Evolutionary conservation across 305 asterid species (phyloP), one percentile per base, ranked within the genome.

Genomic region (Fraxinus xanthoxyloides): DNA sequence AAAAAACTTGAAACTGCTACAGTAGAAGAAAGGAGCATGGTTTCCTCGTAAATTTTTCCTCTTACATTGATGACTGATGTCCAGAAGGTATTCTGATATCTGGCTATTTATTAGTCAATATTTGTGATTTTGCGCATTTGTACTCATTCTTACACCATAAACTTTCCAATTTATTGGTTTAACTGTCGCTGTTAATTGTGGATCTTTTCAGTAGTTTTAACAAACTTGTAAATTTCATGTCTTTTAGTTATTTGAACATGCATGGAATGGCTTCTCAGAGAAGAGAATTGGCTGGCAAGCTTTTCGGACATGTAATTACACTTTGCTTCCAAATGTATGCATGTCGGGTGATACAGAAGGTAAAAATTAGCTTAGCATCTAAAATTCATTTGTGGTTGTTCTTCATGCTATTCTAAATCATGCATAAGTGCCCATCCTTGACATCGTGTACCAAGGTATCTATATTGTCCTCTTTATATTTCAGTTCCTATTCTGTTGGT

Each of bases 21-120:
- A 36, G 81, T 84, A 0, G 98, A 93, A 32, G 99, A 96, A 93
- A 96, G 92, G 85, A 91, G 86, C 90, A 93, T 91, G 94, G 98
- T 96, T 81, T 94, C 92, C 82, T 88, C 90, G 82, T 97, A 96
- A 87, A 93, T 93, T 56, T 89, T 87, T 77, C 98, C 98, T 85
- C 94, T 96, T 86, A 89, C 94, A 12, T 80, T 96, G 84, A 91
- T 96, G 98, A 94, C 97, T 77, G 98, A 96, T 84, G 99, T 96
- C 70, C 99, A 96, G 84, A 96, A 96, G 98, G 99, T 94, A 93
- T 81, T 13, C 17, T 26, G 48, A 67, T 73, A 23, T 85, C 28
- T 56, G 77, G 32, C 12, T 63, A 21, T 63, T 26, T 54, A 21
- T 63, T 26, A 24, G 67, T 75, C 63, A 32, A 75, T 38, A 34